Percentiles rank a stretch among this genome's conserved stretches.
phyloP scores from a whole-genome alignment of 2,329 filamentous ascomycete genomes.

The Colletotrichum sp. region DNA sequence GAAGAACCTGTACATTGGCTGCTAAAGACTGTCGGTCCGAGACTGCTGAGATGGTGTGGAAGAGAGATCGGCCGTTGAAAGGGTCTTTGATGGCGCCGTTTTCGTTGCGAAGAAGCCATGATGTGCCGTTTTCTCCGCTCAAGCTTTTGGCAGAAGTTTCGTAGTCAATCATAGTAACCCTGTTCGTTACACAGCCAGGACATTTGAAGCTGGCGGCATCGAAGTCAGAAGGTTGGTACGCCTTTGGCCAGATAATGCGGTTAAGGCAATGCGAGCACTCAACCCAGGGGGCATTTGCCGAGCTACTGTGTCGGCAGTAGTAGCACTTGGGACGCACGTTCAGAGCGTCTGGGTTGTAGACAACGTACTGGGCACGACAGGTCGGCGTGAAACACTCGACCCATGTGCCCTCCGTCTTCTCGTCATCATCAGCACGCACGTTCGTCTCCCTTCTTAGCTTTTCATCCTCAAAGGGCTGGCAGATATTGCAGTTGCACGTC shows the following conservation, averaged over 20 bases:
- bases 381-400: constrained; percentile 48
- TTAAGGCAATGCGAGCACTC: constrained; percentile 50
- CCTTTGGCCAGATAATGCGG: constrained; percentile 50
- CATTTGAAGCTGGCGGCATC: constrained; percentile 41
- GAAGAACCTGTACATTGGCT: constrained; percentile 41
- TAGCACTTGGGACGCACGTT: constrained; percentile 52
- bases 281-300: constrained; percentile 40
- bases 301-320: constrained; percentile 44
- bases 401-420: constrained; percentile 43
- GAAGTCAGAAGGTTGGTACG: constrained; percentile 43
- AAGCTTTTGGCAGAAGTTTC: constrained; percentile 43
- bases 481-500: constrained; percentile 25
- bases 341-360: constrained; percentile 48
- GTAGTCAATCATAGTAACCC: constrained; percentile 38
- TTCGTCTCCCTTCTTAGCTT: constrained; percentile 26
- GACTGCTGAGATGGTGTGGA: constrained; percentile 36
- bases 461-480: constrained; percentile 26
- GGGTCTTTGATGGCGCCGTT: constrained; percentile 36
- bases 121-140: constrained; percentile 42
- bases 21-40: constrained; percentile 37
- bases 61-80: constrained; percentile 46
- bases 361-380: constrained; percentile 56
- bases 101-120: constrained; percentile 50
- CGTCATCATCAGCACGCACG: constrained; percentile 35
- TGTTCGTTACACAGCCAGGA: constrained; percentile 40